Evolutionary conservation across 768 basidiomycete species (phyloP).

Genomic region (Trametes cinnabarina): DNA sequence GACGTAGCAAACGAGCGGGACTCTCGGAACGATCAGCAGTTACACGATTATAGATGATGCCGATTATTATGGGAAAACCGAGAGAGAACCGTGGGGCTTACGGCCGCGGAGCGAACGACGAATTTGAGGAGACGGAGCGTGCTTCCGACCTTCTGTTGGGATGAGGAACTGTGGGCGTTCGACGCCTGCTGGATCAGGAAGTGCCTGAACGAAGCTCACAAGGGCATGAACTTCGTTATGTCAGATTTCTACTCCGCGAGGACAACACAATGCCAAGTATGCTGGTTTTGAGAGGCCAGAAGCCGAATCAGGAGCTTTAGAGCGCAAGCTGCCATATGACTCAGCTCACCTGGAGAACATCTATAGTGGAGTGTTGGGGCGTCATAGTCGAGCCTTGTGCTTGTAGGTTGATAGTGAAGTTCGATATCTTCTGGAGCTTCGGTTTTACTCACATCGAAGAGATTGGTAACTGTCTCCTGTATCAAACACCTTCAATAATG

Average conservation of each 20-base stretch:
- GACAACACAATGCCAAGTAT: background rate
- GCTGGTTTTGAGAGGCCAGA: no score
- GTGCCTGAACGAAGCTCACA: conserved; percentile 12
- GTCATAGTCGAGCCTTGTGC: no score
- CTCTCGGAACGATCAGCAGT: no score
- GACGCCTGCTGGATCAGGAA: conserved; percentile 9
- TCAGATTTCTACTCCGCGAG: conserved; percentile 14
- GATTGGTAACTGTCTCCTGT: no score
- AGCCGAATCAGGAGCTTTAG: no score
- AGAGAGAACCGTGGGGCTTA: background rate
- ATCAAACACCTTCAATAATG: no score
- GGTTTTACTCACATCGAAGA: no score
- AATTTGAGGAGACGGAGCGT: background rate
- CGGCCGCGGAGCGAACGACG: conserved; percentile 6
- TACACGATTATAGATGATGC: background rate
- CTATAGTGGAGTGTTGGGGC: no score
- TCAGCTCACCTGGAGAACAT: no score
- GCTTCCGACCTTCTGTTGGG: conserved; percentile 9
- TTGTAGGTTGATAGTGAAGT: no score
- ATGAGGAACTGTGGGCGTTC: conserved; percentile 9
- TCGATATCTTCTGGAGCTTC: no score
- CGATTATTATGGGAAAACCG: background rate
- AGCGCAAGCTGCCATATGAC: no score
- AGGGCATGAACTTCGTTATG: background rate
- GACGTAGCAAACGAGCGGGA: background rate